Base-by-base conservation (phyloP, 2,329 filamentous ascomycete genomes). In the Fusarium kyushuense region DNA sequence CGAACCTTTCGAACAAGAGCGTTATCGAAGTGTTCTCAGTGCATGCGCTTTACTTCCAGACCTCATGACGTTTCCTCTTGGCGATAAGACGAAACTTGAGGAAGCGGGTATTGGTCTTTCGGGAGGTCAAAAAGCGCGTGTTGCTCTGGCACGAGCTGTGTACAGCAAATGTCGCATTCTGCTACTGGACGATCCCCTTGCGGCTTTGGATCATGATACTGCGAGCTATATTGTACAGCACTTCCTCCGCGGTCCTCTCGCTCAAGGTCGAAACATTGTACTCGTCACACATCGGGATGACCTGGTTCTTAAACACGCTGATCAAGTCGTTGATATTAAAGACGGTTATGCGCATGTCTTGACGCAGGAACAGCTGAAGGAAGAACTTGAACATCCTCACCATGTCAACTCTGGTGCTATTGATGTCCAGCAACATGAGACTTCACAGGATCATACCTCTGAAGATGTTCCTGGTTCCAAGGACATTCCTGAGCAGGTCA, bases 251-350 rank as follows among this genome's bases (percentile, higher is more conserved):
- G 86, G 86, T 1, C 82, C 90, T 0, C 85, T 91, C 0, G 80
- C 85, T 12, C 85, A 88, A 56, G 85, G 83, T 9, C 85, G 92
- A 8, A 92, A 91, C 0, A 89, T 92, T 0, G 86, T 96, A n/a
- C 87, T 94, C 41, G 92, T 95, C 47, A 94, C 93, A 0, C 91
- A 94, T 75, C 85, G 90, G 36, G 90, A 94, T n/a, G 90, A 94
- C 63, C 81, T 97, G 12, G 92, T 93, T 61, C 85, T 88, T 21
- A 83, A 86, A n/a, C 82, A 94, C 42, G 92, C 93, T 3, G 83
- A 89, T 48, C 91, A 96, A 73, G 85, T 93, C 17, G 79, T 97
- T 12, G 88, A 94, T 57, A 84, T 97, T 12, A 77, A 83, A 1
- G 82, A 90, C 35, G 90, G 91, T 2, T 79, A 77, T 49, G 89